Base-by-base conservation (phyloP, 345 rosid genomes). In the Gynandropsis gynandra region DNA sequence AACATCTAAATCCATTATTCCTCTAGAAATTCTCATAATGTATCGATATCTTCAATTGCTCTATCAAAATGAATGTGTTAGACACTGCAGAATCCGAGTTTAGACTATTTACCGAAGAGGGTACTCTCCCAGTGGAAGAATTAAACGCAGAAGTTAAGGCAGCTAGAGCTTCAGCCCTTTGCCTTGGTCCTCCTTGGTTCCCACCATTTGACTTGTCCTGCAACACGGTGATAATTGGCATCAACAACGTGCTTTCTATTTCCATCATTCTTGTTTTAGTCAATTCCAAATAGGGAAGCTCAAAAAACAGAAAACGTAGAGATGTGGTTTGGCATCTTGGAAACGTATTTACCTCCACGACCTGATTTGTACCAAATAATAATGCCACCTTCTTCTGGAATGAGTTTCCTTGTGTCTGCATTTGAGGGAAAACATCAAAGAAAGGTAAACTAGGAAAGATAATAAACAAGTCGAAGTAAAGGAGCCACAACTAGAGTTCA, bases 161-260 rank as follows among this genome's bases (percentile, higher is more conserved):
- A 58, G 97, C 95, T 61, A 92, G 73, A 61, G 98, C 98, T 19
- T 93, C 87, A 75, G 98, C 98, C 57, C 98, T 79, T 75, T 92
- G 98, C 46, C 94, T 92, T 55, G 76, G 81, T 65, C 97, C 97
- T 47, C 84, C 86, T 73, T 68, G 83, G 73, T 69, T 75, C 54
- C 90, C 86, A 63, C 77, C 68, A 53, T 77, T 85, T 10, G 53
- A 67, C 20, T 50, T 57, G 11, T 58, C 62, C 71, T 68, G 57
- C 51, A 67, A 27, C 49, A 34, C 21, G 45, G 32, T 12, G 42
- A 44, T 16, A 10, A n/a, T n/a, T n/a, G n/a, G 13, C 15, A 19
- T 52, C 9, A 48, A 7, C 42, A 17, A 55, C 46, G 6, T 1
- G 7, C 18, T 37, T 54, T 11, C 40, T n/a, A 11, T 58, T 44